Evolutionary conservation across 306 rosid species (phyloP).

Genomic region (Morella rubra): DNA sequence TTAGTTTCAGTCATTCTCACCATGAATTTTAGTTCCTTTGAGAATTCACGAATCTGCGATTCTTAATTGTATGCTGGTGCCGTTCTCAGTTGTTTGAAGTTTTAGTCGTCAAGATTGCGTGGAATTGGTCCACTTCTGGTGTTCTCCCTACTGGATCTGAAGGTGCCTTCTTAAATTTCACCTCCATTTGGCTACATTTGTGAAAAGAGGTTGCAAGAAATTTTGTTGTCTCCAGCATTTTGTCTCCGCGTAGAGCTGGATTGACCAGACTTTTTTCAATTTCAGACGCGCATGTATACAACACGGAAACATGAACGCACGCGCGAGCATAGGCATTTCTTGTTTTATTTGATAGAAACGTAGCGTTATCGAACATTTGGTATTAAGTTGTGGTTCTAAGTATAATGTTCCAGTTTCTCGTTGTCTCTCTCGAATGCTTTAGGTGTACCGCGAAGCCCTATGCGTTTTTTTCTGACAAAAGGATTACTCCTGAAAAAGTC

Average conservation of each 20-base stretch:
- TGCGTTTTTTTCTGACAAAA: no score
- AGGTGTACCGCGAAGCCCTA: background rate
- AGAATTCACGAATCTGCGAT: background rate
- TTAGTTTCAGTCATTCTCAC: background rate
- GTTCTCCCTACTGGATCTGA: conserved; percentile 30
- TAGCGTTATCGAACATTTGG: background rate
- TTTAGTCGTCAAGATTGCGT: background rate
- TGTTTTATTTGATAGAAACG: background rate
- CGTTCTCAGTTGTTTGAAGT: conserved; percentile 10
- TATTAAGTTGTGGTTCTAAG: background rate
- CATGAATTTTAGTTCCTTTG: background rate
- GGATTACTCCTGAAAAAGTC: background rate
- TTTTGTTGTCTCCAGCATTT: background rate
- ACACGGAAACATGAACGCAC: background rate
- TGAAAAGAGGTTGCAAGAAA: background rate
- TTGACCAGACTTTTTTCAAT: background rate
- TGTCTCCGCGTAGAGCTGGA: background rate
- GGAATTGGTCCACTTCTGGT: conserved; percentile 1
- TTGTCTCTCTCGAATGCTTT: background rate
- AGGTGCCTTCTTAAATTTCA: conserved; percentile 6
- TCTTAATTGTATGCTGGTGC: background rate
- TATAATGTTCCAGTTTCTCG: background rate
- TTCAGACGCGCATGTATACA: background rate
- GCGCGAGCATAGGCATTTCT: background rate
- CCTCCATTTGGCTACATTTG: background rate